phyloP scores from a whole-genome alignment of 441 rosid genomes.

The Oxalis stricta region DNA sequence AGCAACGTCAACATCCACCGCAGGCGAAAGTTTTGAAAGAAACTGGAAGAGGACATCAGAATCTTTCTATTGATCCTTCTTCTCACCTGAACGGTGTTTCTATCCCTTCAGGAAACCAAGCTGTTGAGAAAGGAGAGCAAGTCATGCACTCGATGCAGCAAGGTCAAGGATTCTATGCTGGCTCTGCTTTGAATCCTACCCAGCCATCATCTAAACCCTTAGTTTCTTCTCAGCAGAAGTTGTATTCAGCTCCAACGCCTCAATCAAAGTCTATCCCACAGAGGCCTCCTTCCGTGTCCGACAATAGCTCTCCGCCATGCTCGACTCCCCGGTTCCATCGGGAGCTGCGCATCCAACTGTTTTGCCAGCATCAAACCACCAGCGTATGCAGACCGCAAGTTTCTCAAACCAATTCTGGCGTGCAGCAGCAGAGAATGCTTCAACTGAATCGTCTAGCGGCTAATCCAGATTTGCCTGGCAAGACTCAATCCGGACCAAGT shows the following conservation, averaged over 20 bases:
- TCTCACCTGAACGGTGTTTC: constrained; percentile 63
- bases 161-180: constrained; percentile 52
- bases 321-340: constrained; percentile 32
- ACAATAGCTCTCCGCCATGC: constrained; percentile 45
- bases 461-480: constrained; percentile 34
- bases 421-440: constrained; percentile 43
- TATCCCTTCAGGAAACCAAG: constrained; percentile 41
- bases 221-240: constrained; percentile 40
- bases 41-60: constrained; percentile 79
- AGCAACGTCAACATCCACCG: constrained; percentile 49
- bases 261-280: constrained; percentile 44
- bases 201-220: constrained; percentile 59
- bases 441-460: constrained; percentile 40
- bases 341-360: constrained; percentile 34
- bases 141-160: constrained; percentile 45
- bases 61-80: constrained; percentile 50
- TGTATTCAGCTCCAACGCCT: constrained; percentile 32
- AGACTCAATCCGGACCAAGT: constrained; percentile 49
- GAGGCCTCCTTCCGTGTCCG: constrained; percentile 50
- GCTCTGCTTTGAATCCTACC: constrained; percentile 31
- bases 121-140: constrained; percentile 61
- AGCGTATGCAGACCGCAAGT: constrained; percentile 62
- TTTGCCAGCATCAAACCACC: constrained; percentile 55
- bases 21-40: constrained; percentile 68
- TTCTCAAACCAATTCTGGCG: constrained; percentile 43